phyloP scores from a whole-genome alignment of 495 filamentous ascomycete species.

The Neurospora sp. region DNA sequence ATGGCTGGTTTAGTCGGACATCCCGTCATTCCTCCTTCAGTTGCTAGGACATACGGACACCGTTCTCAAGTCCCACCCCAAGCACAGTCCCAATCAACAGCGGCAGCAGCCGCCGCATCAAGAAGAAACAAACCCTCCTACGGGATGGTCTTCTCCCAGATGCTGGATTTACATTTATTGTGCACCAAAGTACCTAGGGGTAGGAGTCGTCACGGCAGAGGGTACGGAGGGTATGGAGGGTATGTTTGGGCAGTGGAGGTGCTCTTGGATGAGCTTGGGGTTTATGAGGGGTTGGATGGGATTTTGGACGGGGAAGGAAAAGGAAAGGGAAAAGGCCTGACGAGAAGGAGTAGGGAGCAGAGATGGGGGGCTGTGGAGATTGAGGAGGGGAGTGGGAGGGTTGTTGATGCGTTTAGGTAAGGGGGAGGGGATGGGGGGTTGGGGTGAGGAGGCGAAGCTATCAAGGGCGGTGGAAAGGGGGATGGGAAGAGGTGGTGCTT shows the following conservation, averaged over 20 bases:
- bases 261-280: slow-evolving; percentile 33
- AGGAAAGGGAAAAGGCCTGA: background rate
- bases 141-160: slow-evolving; percentile 31
- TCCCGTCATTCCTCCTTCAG: no score
- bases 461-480: background rate
- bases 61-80: no score
- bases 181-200: slow-evolving; percentile 28
- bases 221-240: slow-evolving; percentile 1
- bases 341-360: slow-evolving; percentile 27
- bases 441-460: background rate
- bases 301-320: background rate
- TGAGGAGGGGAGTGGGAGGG: slow-evolving; percentile 12
- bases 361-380: slow-evolving; percentile 34
- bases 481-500: background rate
- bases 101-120: background rate
- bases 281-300: slow-evolving; percentile 6
- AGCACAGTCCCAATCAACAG: background rate
- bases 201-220: background rate
- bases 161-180: slow-evolving; percentile 35
- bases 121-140: slow-evolving; percentile 29
- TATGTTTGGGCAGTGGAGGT: slow-evolving; percentile 33
- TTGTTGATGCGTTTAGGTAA: slow-evolving; percentile 17
- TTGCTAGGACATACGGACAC: no score
- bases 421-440: background rate
- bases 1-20: background rate